Evolutionary conservation across 2,329 filamentous ascomycete species (phyloP).

Genomic region (Coniella vitis): DNA sequence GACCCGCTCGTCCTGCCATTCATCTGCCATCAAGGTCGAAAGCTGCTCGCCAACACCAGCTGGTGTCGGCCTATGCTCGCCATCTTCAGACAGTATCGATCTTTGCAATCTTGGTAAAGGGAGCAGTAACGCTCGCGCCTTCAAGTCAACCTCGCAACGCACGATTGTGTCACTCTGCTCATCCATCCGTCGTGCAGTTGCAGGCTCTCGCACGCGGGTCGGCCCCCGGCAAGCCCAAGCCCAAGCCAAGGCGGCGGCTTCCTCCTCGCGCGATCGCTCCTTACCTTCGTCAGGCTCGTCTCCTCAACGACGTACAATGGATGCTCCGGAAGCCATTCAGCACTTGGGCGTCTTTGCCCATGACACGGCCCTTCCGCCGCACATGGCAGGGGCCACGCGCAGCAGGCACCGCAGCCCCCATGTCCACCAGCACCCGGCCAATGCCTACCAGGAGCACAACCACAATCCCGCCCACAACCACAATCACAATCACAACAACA

Average conservation of each 20-base stretch:
- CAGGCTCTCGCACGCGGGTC: constrained; percentile 6
- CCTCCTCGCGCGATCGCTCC: constrained; percentile 11
- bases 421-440: too few relatives aligned
- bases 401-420: constrained; percentile 28
- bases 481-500: background rate
- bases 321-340: constrained; percentile 1
- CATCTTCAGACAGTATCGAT: constrained; percentile 5
- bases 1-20: too few relatives aligned
- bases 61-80: background rate
- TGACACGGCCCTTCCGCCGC: background rate
- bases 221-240: constrained; percentile 1
- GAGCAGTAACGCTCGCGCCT: constrained; percentile 20
- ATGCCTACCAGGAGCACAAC: constrained; percentile 26
- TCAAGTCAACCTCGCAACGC: constrained; percentile 17
- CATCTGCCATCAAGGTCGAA: background rate
- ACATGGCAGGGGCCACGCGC: constrained; percentile 36
- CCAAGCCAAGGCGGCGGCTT: background rate
- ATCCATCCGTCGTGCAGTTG: constrained; percentile 24
- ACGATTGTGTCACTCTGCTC: constrained; percentile 24
- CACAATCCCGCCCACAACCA: constrained; percentile 12
- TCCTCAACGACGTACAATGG: constrained; percentile 7
- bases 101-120: constrained; percentile 6
- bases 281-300: constrained; percentile 14
- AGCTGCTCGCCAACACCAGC: background rate
- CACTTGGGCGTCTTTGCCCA: constrained; percentile 10